Evolutionary conservation across 2,329 filamentous ascomycete genomes (phyloP).

Genomic region (Exophiala dermatitidis): DNA sequence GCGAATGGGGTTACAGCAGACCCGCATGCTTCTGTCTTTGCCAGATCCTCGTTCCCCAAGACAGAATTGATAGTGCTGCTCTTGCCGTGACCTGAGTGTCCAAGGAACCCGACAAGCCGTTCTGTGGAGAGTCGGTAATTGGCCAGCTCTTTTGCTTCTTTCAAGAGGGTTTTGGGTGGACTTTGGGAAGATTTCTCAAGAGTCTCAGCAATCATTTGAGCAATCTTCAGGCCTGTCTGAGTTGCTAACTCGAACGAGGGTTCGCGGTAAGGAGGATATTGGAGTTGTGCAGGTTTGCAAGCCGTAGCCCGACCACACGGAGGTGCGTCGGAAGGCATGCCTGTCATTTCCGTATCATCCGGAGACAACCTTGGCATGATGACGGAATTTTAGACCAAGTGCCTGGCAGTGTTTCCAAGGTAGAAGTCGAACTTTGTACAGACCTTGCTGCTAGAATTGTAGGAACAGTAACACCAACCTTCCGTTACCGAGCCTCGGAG

Average conservation of each 20-base stretch:
- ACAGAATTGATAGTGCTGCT: slow-evolving; percentile 7
- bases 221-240: neutral
- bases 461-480: too few relatives aligned
- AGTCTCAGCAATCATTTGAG: neutral
- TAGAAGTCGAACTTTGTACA: too few relatives aligned
- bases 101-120: slow-evolving; percentile 4
- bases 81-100: slow-evolving; percentile 6
- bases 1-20: slow-evolving; percentile 5
- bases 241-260: neutral
- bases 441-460: too few relatives aligned
- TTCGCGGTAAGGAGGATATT: neutral
- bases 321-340: neutral
- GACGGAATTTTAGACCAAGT: too few relatives aligned
- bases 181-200: neutral
- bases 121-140: neutral
- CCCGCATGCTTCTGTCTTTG: slow-evolving; percentile 1
- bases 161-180: neutral
- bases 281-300: neutral
- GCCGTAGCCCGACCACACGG: neutral
- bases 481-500: too few relatives aligned
- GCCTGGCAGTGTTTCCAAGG: too few relatives aligned
- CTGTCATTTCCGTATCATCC: neutral
- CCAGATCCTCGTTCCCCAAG: neutral
- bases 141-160: slow-evolving; percentile 1
- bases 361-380: too few relatives aligned